phyloP scores from a whole-genome alignment of 2,329 filamentous ascomycete genomes.

The Aureobasidium pullulans region DNA sequence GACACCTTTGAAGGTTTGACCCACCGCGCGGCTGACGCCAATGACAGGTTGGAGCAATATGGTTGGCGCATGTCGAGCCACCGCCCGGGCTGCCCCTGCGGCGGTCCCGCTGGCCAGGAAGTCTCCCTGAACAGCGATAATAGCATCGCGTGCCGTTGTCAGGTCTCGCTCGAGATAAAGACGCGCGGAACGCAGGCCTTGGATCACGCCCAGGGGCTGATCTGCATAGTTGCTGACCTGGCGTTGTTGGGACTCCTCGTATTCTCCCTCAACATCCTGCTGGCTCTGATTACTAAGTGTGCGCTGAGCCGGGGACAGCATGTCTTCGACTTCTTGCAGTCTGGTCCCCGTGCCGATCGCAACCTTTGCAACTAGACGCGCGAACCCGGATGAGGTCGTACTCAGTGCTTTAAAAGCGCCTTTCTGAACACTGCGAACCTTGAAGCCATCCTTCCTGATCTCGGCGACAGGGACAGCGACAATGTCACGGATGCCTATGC shows the following conservation, averaged over 20 bases:
- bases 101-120: slow-evolving; percentile 80
- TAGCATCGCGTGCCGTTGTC: slow-evolving; percentile 78
- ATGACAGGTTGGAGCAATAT: slow-evolving; percentile 87
- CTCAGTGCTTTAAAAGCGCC: slow-evolving; percentile 84
- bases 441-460: slow-evolving; percentile 86
- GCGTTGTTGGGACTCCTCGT: slow-evolving; percentile 63
- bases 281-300: slow-evolving; percentile 33
- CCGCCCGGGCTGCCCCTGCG: slow-evolving; percentile 68
- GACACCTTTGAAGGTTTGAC: slow-evolving; percentile 82
- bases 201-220: slow-evolving; percentile 81
- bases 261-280: slow-evolving; percentile 48
- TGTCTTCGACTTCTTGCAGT: slow-evolving; percentile 77
- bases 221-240: slow-evolving; percentile 89
- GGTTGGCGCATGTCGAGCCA: slow-evolving; percentile 78
- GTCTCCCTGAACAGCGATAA: slow-evolving; percentile 89
- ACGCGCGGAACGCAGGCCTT: slow-evolving; percentile 78
- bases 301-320: slow-evolving; percentile 45
- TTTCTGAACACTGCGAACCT: slow-evolving; percentile 86
- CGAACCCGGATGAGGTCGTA: slow-evolving; percentile 88
- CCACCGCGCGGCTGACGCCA: slow-evolving; percentile 80
- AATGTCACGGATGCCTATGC: slow-evolving; percentile 76
- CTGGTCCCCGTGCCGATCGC: slow-evolving; percentile 93
- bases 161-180: slow-evolving; percentile 78
- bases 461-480: slow-evolving; percentile 85
- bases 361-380: slow-evolving; percentile 87